Evolutionary conservation across 2,329 filamentous ascomycete genomes (phyloP).

Genomic region (Clarireedia hainanense): DNA sequence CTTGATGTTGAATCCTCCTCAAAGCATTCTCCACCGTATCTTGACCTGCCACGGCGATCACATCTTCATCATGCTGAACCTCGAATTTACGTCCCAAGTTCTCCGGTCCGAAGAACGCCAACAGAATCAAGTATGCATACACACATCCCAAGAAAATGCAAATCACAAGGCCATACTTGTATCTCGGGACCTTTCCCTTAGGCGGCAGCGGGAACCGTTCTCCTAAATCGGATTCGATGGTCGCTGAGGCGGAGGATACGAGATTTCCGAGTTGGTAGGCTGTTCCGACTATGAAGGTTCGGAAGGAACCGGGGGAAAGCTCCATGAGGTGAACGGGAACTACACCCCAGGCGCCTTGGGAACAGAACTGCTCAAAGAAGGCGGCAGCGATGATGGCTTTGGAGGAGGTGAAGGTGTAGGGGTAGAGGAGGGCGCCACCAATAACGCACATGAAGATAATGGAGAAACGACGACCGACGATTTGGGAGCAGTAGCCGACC

Average conservation of each 20-base stretch:
- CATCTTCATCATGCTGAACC: slow-evolving; percentile 9
- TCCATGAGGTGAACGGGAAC: slow-evolving; percentile 70
- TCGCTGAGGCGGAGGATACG: slow-evolving; percentile 62
- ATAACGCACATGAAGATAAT: slow-evolving; percentile 56
- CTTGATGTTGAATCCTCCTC: slow-evolving; percentile 15
- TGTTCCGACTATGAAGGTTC: slow-evolving; percentile 62
- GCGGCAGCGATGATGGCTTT: slow-evolving; percentile 66
- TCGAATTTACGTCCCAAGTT: slow-evolving; percentile 5
- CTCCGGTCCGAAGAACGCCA: slow-evolving; percentile 8
- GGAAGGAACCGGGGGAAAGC: slow-evolving; percentile 61
- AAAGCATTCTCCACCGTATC: slow-evolving; percentile 16
- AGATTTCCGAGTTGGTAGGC: slow-evolving; percentile 72
- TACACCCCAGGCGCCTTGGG: slow-evolving; percentile 70
- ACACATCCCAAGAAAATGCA: slow-evolving; percentile 74
- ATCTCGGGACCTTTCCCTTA: slow-evolving; percentile 44
- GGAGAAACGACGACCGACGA: slow-evolving; percentile 59
- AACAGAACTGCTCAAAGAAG: slow-evolving; percentile 77
- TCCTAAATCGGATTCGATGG: slow-evolving; percentile 70
- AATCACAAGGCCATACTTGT: slow-evolving; percentile 76
- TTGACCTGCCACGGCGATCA: slow-evolving; percentile 4
- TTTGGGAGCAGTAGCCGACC: slow-evolving; percentile 60
- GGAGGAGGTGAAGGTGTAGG: slow-evolving; percentile 63
- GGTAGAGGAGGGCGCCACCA: slow-evolving; percentile 74
- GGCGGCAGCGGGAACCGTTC: slow-evolving; percentile 66
- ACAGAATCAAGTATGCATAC: slow-evolving; percentile 6